These are phyloP conservation scores for Aspergillus aculeatinus DNA, from an alignment of 2,329 filamentous ascomycete species.

Conservation along the genomic window DNA sequence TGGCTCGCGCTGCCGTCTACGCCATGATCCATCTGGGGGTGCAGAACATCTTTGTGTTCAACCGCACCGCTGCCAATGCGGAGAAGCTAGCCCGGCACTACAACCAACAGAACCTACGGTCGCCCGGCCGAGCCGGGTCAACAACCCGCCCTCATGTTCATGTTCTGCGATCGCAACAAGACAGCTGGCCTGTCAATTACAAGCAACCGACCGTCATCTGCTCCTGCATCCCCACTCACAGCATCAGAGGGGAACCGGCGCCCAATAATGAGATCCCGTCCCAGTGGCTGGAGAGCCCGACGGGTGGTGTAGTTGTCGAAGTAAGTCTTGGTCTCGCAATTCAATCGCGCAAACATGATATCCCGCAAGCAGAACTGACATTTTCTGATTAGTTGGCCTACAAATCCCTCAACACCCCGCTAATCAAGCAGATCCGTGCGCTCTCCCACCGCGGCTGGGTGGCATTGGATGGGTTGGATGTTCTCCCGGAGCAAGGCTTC, in stretches of 20 bases:
- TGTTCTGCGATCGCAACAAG: constrained; percentile 28
- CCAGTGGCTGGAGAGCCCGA: constrained; percentile 41
- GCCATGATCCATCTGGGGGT: constrained; percentile 41
- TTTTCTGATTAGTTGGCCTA: constrained; percentile 29
- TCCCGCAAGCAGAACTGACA: background rate
- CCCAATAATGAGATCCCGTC: constrained; percentile 36
- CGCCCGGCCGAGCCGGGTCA: constrained; percentile 17
- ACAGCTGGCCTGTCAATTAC: constrained; percentile 34
- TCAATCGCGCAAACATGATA: too few species aligned
- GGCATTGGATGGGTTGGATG: constrained; percentile 41
- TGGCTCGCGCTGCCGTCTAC: constrained; percentile 44
- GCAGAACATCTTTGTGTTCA: constrained; percentile 40
- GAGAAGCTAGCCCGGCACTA: constrained; percentile 38
- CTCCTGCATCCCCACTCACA: constrained; percentile 40
- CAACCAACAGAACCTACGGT: constrained; percentile 32
- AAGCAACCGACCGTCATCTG: constrained; percentile 41
- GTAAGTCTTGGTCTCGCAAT: constrained; percentile 24
- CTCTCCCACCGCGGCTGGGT: constrained; percentile 40
- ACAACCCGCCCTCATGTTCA: constrained; percentile 26
- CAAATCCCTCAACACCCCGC: constrained; percentile 40
- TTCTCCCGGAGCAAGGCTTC: constrained; percentile 42
- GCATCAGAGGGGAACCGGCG: constrained; percentile 35
- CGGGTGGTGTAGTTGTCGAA: constrained; percentile 43
- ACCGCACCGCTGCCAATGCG: constrained; percentile 37
- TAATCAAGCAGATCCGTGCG: constrained; percentile 39